Percentiles rank a stretch among this genome's conserved stretches.
Conservation (phyloP, 352 stramenopile species). For the Phytopythium ostracodes region DNA sequence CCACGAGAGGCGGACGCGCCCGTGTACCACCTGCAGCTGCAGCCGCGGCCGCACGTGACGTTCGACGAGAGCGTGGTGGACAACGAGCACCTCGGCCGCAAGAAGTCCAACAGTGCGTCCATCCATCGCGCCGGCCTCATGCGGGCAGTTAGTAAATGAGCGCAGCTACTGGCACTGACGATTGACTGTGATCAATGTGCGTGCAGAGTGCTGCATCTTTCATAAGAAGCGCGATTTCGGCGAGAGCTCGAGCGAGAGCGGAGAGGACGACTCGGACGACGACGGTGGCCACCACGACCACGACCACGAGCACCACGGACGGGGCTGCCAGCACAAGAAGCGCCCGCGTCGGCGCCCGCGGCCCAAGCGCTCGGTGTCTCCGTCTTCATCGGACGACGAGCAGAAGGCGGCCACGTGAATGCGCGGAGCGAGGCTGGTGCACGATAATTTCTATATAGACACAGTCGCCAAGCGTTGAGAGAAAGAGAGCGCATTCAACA, state of each 20-base stretch:
- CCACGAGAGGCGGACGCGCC: constrained; percentile 14
- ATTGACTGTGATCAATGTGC: constrained; percentile 1
- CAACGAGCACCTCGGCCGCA: constrained; percentile 91
- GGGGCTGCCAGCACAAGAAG: constrained; percentile 30
- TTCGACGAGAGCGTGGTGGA: constrained; percentile 90
- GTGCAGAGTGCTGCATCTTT: constrained; percentile 90
- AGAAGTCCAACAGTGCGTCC: constrained; percentile 86
- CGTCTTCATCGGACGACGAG: constrained; percentile 33
- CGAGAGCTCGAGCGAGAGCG: constrained; percentile 90
- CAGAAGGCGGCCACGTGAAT: constrained; percentile 15
- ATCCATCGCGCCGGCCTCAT: neutral
- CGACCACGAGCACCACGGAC: constrained; percentile 19
- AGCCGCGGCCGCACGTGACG: constrained; percentile 76
- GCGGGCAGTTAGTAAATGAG: no score
- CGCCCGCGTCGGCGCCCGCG: constrained; percentile 18
- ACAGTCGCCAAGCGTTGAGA: neutral
- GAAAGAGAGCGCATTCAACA: neutral
- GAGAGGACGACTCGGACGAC: constrained; percentile 46
- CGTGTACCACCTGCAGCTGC: constrained; percentile 71
- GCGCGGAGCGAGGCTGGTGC: neutral
- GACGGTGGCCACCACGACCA: constrained; percentile 17
- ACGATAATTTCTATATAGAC: neutral
- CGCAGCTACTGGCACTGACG: no score
- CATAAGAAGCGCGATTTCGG: constrained; percentile 91
- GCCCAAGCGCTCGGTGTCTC: constrained; percentile 24